These are phyloP conservation scores for Gossypium laxum DNA, from an alignment of 441 rosid genomes.

Conservation along the genomic window DNA sequence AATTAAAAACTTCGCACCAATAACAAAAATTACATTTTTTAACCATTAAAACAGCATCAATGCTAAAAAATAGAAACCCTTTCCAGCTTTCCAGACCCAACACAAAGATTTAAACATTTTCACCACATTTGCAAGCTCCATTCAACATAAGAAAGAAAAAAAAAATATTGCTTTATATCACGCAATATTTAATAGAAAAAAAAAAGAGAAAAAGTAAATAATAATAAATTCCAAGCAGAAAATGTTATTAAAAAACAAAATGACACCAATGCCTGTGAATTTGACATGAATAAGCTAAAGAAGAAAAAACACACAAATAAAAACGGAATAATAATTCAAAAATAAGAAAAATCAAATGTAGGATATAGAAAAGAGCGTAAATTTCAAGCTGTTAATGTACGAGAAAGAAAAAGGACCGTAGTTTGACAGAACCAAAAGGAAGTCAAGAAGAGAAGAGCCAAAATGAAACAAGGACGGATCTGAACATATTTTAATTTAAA, in stretches of 20 bases:
- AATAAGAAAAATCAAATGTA: conserved; percentile 4
- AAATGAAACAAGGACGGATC: conserved; percentile 23
- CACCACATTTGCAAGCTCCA: conserved; percentile 11
- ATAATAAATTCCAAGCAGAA: background rate
- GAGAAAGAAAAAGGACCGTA: background rate
- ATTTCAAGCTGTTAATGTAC: background rate
- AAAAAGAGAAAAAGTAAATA: background rate
- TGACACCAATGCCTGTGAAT: conserved; percentile 14
- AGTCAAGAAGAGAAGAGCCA: background rate
- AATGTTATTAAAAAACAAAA: background rate
- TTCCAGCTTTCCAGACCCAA: background rate
- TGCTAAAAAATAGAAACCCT: background rate
- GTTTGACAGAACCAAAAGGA: conserved; percentile 3
- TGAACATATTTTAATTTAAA: conserved; percentile 2
- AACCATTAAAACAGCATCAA: conserved; percentile 7
- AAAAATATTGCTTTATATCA: background rate
- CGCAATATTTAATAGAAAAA: background rate
- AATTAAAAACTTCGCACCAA: background rate
- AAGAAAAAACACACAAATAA: background rate
- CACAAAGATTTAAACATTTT: background rate
- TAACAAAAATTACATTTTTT: background rate
- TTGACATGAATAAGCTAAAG: conserved; percentile 5
- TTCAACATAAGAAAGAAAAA: background rate
- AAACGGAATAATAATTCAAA: background rate
- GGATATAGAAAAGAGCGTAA: conserved; percentile 6